Percentiles rank a stretch among this genome's conserved stretches.
phyloP scores from a whole-genome alignment of 2,329 filamentous ascomycete genomes.

The Nemania sp. region DNA sequence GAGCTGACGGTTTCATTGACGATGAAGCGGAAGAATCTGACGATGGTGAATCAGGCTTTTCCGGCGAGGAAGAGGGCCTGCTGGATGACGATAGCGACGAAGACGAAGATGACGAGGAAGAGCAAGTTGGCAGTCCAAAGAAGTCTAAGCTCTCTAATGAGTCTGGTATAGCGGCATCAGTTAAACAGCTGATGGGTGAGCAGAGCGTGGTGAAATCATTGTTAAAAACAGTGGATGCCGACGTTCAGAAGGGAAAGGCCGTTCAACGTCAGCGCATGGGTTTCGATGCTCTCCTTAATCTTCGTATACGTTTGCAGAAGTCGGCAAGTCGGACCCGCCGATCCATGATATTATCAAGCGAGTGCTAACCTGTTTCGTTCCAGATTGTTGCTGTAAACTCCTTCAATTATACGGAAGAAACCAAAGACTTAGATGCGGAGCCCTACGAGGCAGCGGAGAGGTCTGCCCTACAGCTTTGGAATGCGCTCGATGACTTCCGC shows the following conservation, averaged over 20 bases:
- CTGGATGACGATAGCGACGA: slow-evolving; percentile 13
- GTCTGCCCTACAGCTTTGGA: slow-evolving; percentile 84
- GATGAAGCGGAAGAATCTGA: slow-evolving; percentile 29
- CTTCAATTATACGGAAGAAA: slow-evolving; percentile 55
- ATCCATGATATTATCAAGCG: not conserved
- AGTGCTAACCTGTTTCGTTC: not conserved
- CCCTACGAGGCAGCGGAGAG: slow-evolving; percentile 79
- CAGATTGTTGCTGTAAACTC: slow-evolving; percentile 77
- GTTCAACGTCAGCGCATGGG: slow-evolving; percentile 83
- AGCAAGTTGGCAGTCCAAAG: slow-evolving; percentile 39
- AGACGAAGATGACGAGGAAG: slow-evolving; percentile 37
- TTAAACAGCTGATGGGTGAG: slow-evolving; percentile 73
- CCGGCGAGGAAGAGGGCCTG: slow-evolving; percentile 15
- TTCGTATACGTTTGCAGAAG: slow-evolving; percentile 92
- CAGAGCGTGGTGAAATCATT: slow-evolving; percentile 66
- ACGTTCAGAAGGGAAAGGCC: slow-evolving; percentile 82
- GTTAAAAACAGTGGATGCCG: slow-evolving; percentile 69
- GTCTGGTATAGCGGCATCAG: slow-evolving; percentile 54
- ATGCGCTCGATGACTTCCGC: slow-evolving; percentile 74
- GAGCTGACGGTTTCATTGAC: slow-evolving; percentile 22
- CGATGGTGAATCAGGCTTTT: slow-evolving; percentile 10
- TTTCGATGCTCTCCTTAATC: slow-evolving; percentile 87
- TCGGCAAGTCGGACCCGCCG: slow-evolving; percentile 47
- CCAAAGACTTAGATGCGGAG: slow-evolving; percentile 49
- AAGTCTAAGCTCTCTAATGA: slow-evolving; percentile 40